A percentile compares a stretch with the other conserved stretches of the same genome.
These are phyloP conservation scores for Arthrobotrys musiformis DNA, from an alignment of 2,329 filamentous ascomycete species.

Conservation along the genomic window DNA sequence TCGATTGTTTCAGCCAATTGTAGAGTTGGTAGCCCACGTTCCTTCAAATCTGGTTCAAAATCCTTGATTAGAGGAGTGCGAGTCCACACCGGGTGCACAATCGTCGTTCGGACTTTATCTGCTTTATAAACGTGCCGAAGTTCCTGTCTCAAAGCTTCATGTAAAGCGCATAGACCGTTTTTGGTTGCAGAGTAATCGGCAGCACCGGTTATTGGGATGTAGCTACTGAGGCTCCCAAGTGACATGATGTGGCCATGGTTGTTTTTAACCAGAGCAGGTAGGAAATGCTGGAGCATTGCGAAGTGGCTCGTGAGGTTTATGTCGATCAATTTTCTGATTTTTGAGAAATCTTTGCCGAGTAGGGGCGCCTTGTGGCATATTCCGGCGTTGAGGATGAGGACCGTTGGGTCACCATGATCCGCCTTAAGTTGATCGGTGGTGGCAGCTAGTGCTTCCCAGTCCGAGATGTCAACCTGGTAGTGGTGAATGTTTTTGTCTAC, in stretches of 20 bases:
- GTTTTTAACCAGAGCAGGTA: slow-evolving; percentile 71
- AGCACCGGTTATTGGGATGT: slow-evolving; percentile 70
- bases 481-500: background rate
- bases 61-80: slow-evolving; percentile 63
- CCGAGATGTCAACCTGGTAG: background rate
- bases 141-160: slow-evolving; percentile 73
- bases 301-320: background rate
- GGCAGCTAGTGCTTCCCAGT: background rate
- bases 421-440: background rate
- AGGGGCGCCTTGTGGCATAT: background rate
- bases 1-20: background rate
- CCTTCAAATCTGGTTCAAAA: background rate
- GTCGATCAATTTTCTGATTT: background rate
- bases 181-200: slow-evolving; percentile 76
- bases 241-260: slow-evolving; percentile 80
- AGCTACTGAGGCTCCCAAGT: slow-evolving; percentile 73
- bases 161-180: slow-evolving; percentile 73
- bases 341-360: background rate
- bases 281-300: slow-evolving; percentile 64
- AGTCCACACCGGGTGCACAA: slow-evolving; percentile 73
- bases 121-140: slow-evolving; percentile 71
- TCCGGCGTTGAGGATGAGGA: background rate
- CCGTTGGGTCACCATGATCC: background rate
- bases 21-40: background rate
- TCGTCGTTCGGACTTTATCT: slow-evolving; percentile 71